Base-by-base conservation (phyloP, 2,329 filamentous ascomycete species). In the Phialophora chinensis region DNA sequence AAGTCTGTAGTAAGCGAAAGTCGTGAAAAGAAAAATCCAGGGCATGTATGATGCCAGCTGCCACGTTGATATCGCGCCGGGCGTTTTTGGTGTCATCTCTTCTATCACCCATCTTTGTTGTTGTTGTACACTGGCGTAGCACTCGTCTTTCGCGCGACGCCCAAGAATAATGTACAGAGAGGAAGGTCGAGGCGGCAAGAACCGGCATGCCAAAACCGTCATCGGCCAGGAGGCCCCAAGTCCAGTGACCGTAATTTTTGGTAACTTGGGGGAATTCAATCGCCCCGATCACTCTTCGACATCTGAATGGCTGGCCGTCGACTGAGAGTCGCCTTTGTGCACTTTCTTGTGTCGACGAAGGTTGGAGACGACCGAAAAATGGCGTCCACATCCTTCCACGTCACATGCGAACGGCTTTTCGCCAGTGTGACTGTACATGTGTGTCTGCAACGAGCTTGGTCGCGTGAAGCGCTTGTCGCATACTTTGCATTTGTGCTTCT, bases 401-500 rank as follows among this genome's bases (percentile, higher is more conserved):
- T 97, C 92, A 76, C 95, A 98, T 27, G 90, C 90, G 76, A 97
- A 98, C 72, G 95, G 94, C 83, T 98, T 98, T 80, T 98, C 94
- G 77, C 94, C 94, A 63, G 94, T 98, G 77, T 98, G 94, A 80
- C 93, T 97, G 81, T 97, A 97, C 91, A 97, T 97, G 77, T 98
- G 94, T 35, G 94, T 98, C 77, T 97, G 94, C 47, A 98, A 80
- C 14, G 94, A 97, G 76, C 93, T 97, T 1, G 94, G 94, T 62
- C 94, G 87, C 1, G 94, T 97, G 79, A 98, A 98, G 52, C 94
- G 89, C 86, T 98, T 97, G 80, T 97, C 94, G 83, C 94, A 98
- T 67, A 98, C 91, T 82, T 97, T 97, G 87, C 94, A 98, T 84
- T 97, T 97, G 83, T 98, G 95, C 85, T 98, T 98, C 88, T 98